A percentile compares a stretch with the other conserved stretches of the same genome.
Evolutionary conservation across 164 flowering plant species (phyloP).

Genomic region (Umbilicus rupestris): DNA sequence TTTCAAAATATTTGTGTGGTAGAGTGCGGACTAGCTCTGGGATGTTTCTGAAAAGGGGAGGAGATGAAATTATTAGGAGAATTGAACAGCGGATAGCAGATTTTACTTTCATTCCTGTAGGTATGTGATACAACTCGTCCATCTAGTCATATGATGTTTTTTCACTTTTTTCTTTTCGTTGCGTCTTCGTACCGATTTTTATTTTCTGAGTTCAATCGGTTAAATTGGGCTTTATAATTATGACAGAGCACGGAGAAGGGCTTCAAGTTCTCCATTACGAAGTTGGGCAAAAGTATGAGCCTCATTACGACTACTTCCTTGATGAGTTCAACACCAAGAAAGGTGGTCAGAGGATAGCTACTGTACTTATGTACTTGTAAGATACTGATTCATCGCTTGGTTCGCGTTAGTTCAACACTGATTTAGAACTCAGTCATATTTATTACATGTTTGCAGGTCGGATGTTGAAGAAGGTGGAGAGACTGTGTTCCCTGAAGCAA

Average conservation of each 20-base stretch:
- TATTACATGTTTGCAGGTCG: slow-evolving; percentile 33
- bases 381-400: not conserved
- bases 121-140: slow-evolving; percentile 27
- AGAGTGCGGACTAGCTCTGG: slow-evolving; percentile 97
- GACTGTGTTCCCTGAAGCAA: slow-evolving; percentile 82
- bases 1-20: not conserved
- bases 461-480: slow-evolving; percentile 99
- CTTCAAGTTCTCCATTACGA: slow-evolving; percentile 92
- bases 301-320: slow-evolving; percentile 82
- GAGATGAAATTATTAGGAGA: slow-evolving; percentile 46
- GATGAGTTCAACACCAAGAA: slow-evolving; percentile 73
- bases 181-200: not conserved
- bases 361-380: slow-evolving; percentile 90
- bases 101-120: slow-evolving; percentile 77
- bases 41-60: slow-evolving; percentile 66
- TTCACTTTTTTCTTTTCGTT: not conserved
- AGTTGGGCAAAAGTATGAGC: slow-evolving; percentile 87
- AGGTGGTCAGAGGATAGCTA: slow-evolving; percentile 91
- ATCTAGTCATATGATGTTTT: not conserved
- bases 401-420: not conserved
- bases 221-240: slow-evolving; percentile 1
- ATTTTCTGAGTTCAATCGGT: not conserved
- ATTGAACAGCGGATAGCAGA: slow-evolving; percentile 92
- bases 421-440: not conserved
- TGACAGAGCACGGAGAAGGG: slow-evolving; percentile 95